Base-by-base conservation (phyloP, 176 grass and related monocot species). In the Pontederia paniculata region DNA sequence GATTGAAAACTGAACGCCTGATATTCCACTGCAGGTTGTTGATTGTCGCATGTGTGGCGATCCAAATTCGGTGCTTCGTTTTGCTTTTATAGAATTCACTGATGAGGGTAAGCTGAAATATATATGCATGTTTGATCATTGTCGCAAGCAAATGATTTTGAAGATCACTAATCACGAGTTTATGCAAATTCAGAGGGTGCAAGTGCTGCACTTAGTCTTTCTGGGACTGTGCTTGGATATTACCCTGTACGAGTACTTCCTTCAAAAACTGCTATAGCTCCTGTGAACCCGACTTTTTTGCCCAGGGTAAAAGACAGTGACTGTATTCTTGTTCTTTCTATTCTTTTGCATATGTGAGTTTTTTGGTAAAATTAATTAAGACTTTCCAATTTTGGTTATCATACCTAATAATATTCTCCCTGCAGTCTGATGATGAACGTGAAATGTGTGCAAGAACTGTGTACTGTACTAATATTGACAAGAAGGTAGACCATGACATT, bases 391-490 rank as follows among this genome's bases (percentile, higher is more conserved):
- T 31, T 5, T 31, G 1, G 25, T 31, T 37, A 6, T 37, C 7
- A 37, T 44, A 71, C 8, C 17, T 70, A 23, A 42, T 17, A 63
- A 67, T 21, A 52, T 67, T 22, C 55, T 22, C 2, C 48, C 28
- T 84, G 45, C 61, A 98, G 87, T 91, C 86, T 70, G 87, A 98
- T 70, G 93, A 98, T 79, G 93, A 98, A 53, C 86, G 87, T 25
- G 93, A 98, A 65, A 98, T 98, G 87, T 98, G 93, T 72, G 87
- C 93, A 60, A 98, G 83, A 80, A 91, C 87, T 66, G 85, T 98
- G 66, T 98, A 98, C 66, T 98, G 93, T 77, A 89, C 93, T 77
- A 98, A 98, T 70, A 91, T 98, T 75, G 93, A 98, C 77, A 98
- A 91, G 81, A 98, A 98, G 93, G 93, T 98, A 52, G 66, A 17